Conservation (phyloP, 148 eudicot genomes). For the Beta vulgaris region DNA sequence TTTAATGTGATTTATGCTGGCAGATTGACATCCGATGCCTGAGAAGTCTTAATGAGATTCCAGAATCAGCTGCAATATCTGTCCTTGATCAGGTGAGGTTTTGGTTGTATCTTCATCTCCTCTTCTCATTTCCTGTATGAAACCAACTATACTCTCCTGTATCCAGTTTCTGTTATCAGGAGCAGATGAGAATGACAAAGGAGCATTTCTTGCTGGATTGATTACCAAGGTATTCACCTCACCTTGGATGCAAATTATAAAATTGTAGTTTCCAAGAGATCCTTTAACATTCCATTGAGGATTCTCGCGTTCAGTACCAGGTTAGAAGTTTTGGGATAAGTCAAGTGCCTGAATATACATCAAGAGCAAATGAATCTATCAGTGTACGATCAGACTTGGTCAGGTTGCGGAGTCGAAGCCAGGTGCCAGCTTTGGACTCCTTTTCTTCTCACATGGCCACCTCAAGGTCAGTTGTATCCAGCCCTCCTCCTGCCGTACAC, state of each 20-base stretch:
- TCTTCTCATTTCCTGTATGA: slow-evolving; percentile 14
- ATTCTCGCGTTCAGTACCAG: slow-evolving; percentile 37
- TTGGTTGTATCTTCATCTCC: slow-evolving; percentile 4
- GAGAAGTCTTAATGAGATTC: slow-evolving; percentile 51
- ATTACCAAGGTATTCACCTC: slow-evolving; percentile 51
- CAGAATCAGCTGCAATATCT: slow-evolving; percentile 65
- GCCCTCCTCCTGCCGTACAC: background rate
- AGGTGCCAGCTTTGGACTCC: slow-evolving; percentile 33
- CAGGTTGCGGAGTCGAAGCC: slow-evolving; percentile 35
- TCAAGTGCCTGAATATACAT: slow-evolving; percentile 28
- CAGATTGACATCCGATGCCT: slow-evolving; percentile 57
- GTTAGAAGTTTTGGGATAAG: slow-evolving; percentile 33
- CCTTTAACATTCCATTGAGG: background rate
- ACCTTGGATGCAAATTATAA: background rate
- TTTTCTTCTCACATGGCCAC: slow-evolving; percentile 35
- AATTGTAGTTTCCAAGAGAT: background rate
- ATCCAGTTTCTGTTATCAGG: slow-evolving; percentile 69
- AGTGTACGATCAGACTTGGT: slow-evolving; percentile 27
- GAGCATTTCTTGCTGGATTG: slow-evolving; percentile 50
- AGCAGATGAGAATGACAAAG: slow-evolving; percentile 48
- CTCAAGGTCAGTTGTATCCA: slow-evolving; percentile 39
- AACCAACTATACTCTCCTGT: slow-evolving; percentile 8
- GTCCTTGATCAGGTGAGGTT: slow-evolving; percentile 66
- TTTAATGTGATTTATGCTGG: slow-evolving; percentile 13
- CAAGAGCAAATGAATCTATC: slow-evolving; percentile 30